phyloP scores from a whole-genome alignment of 2,329 filamentous ascomycete genomes.

The Hymenoscyphus infarciens region DNA sequence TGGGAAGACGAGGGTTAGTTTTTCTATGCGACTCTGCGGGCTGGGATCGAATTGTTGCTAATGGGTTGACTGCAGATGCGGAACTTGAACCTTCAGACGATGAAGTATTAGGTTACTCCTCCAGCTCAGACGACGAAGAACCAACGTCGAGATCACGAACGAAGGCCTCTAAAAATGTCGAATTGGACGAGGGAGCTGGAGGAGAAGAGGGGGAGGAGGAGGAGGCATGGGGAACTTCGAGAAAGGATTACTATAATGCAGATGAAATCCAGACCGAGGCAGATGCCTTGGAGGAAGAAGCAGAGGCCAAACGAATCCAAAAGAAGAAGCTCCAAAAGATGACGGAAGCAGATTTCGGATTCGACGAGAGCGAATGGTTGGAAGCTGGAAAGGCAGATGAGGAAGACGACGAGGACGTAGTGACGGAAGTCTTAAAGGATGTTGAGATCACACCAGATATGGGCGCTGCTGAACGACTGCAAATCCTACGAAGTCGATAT shows the following conservation, averaged over 20 bases:
- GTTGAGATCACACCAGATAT: constrained; percentile 78
- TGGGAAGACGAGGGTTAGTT: constrained; percentile 60
- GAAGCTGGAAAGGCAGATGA: constrained; percentile 49
- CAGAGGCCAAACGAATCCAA: constrained; percentile 81
- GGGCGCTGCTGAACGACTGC: constrained; percentile 67
- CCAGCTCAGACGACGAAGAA: constrained; percentile 40
- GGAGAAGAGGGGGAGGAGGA: constrained; percentile 55
- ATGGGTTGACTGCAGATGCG: constrained; percentile 38
- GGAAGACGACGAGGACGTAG: constrained; percentile 50
- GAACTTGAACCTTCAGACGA: constrained; percentile 60
- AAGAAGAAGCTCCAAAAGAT: constrained; percentile 87
- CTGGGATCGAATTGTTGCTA: constrained; percentile 8
- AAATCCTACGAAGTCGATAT: constrained; percentile 75
- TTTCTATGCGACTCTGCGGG: not conserved
- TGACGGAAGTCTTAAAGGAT: constrained; percentile 84
- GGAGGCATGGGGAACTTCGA: constrained; percentile 82
- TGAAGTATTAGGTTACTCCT: constrained; percentile 52
- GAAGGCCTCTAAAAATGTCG: constrained; percentile 50
- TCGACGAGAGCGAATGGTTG: constrained; percentile 86
- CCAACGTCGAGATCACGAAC: constrained; percentile 24
- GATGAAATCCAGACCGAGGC: constrained; percentile 65
- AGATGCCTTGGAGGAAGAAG: constrained; percentile 84
- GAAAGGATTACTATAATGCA: constrained; percentile 88
- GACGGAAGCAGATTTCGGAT: constrained; percentile 87
- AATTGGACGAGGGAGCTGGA: constrained; percentile 49